These are phyloP conservation scores for Trametes polyzona DNA, from an alignment of 1,284 basidiomycete genomes.

Conservation along the genomic window DNA sequence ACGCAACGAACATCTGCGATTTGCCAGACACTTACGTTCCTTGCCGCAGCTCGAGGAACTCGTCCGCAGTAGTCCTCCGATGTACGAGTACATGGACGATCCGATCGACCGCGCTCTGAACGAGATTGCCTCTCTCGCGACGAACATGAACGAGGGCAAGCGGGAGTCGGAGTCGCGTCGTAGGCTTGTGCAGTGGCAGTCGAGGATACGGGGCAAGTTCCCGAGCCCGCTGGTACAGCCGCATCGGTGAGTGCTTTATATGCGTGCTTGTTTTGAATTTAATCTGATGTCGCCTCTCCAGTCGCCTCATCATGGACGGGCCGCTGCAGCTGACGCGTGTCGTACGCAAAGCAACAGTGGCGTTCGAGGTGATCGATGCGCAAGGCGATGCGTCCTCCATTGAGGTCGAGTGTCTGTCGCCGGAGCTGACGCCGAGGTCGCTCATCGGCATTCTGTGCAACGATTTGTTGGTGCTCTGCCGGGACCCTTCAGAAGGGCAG, in stretches of 20 bases:
- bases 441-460: conserved; percentile 87
- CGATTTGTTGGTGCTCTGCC: conserved; percentile 89
- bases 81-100: conserved; percentile 72
- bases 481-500: conserved; percentile 76
- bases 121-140: conserved; percentile 87
- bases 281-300: conserved; percentile 33
- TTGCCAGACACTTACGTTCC: background rate
- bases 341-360: conserved; percentile 86
- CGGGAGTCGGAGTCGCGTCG: conserved; percentile 89
- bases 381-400: conserved; percentile 79
- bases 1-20: background rate
- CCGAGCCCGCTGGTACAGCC: conserved; percentile 97
- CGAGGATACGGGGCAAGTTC: conserved; percentile 88
- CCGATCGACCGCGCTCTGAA: conserved; percentile 84
- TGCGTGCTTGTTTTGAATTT: background rate
- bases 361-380: conserved; percentile 79
- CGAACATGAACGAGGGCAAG: conserved; percentile 97
- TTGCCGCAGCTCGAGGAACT: conserved; percentile 79
- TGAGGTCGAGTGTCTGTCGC: conserved; percentile 87
- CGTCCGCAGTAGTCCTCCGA: conserved; percentile 80
- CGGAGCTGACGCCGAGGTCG: conserved; percentile 76
- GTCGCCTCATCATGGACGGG: conserved; percentile 89
- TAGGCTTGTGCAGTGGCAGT: conserved; percentile 92
- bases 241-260: conserved; percentile 66
- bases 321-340: conserved; percentile 82